These are phyloP conservation scores for Picocystis sp. DNA, from an alignment of 163 green algal genomes.

Conservation along the genomic window DNA sequence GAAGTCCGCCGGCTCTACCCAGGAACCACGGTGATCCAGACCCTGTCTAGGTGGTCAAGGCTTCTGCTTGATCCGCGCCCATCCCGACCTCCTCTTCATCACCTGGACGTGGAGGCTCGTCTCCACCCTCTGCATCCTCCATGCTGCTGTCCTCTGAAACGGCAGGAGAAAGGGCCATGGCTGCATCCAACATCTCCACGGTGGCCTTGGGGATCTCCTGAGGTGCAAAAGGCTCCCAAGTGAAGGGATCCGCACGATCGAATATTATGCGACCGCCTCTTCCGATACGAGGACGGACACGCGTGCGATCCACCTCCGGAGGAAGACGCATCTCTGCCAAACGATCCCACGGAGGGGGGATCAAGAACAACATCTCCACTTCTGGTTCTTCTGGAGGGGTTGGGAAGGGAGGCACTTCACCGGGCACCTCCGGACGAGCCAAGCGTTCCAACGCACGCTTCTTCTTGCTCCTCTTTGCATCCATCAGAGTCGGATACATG, in stretches of 20 bases:
- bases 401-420: constrained; percentile 3
- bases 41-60: no score
- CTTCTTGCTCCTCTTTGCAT: constrained; percentile 6
- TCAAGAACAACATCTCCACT: constrained; percentile 16
- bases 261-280: constrained; percentile 11
- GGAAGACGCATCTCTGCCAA: constrained; percentile 1
- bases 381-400: constrained; percentile 12
- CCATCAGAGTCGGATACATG: constrained; percentile 2
- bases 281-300: constrained; percentile 6
- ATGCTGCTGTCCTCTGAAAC: no score
- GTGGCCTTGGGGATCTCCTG: no score
- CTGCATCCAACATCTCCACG: no score
- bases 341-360: neutral
- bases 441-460: neutral
- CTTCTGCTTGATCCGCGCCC: no score
- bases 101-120: no score
- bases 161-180: no score
- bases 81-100: no score
- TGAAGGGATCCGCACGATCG: constrained; percentile 12
- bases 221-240: neutral
- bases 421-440: no score
- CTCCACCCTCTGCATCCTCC: no score
- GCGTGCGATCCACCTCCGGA: constrained; percentile 1
- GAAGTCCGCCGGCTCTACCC: no score
- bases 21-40: no score